These are phyloP conservation scores for Moesziomyces antarcticus DNA, from an alignment of 1,284 basidiomycete genomes.

Conservation along the genomic window DNA sequence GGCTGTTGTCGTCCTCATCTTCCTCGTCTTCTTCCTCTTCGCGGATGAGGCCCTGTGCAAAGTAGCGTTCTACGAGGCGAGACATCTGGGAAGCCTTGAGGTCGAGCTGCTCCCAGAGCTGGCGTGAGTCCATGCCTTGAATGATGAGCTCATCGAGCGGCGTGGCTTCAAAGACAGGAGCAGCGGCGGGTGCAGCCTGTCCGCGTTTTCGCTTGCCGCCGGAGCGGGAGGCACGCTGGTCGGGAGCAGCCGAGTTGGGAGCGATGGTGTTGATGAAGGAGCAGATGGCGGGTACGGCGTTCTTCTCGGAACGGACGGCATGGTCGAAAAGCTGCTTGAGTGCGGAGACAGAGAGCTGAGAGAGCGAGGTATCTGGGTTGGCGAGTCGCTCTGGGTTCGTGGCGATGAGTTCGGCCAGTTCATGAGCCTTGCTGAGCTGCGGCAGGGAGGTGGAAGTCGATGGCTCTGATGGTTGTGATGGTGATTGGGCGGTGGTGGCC, in stretches of 20 bases:
- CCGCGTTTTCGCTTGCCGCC: constrained; percentile 53
- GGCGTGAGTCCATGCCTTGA: constrained; percentile 86
- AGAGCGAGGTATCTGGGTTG: constrained; percentile 20
- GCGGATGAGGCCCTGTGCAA: constrained; percentile 65
- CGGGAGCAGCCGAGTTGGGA: constrained; percentile 65
- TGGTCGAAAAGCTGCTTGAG: constrained; percentile 50
- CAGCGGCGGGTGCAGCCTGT: constrained; percentile 30
- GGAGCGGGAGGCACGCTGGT: constrained; percentile 33
- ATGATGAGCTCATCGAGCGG: constrained; percentile 80
- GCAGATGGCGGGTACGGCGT: constrained; percentile 76
- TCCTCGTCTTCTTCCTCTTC: constrained; percentile 58
- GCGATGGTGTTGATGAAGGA: constrained; percentile 77
- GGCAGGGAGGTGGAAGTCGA: constrained; percentile 7
- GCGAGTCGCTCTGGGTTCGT: constrained; percentile 40
- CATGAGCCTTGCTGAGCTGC: constrained; percentile 24
- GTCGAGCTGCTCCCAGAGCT: constrained; percentile 82
- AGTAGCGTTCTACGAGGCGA: constrained; percentile 44
- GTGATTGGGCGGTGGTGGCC: background rate
- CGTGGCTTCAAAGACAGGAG: constrained; percentile 74
- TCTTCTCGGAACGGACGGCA: constrained; percentile 72
- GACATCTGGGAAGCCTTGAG: constrained; percentile 52
- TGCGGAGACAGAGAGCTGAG: constrained; percentile 23
- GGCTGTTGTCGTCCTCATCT: constrained; percentile 46
- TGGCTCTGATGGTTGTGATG: background rate
- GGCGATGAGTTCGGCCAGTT: constrained; percentile 47